Conservation (phyloP, 208 protist species). For the Leishmania lainsoni region DNA sequence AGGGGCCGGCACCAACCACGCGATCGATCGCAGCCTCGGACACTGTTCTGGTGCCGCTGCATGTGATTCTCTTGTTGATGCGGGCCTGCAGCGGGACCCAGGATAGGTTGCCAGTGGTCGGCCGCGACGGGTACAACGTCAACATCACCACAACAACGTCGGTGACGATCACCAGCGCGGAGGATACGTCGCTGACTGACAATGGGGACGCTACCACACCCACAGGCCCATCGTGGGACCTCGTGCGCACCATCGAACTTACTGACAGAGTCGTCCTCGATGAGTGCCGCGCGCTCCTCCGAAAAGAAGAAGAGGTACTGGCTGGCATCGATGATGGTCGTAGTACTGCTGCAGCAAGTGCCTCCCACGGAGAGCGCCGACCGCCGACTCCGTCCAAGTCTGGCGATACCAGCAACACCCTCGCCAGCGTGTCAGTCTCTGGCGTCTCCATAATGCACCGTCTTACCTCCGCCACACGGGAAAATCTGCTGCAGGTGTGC, state of each 20-base stretch:
- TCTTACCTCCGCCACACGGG: constrained; percentile 18
- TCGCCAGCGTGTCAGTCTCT: background rate
- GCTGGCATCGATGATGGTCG: background rate
- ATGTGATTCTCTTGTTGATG: constrained; percentile 69
- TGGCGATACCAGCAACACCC: background rate
- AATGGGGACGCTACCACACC: background rate
- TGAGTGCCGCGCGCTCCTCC: constrained; percentile 21
- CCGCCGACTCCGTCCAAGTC: no score
- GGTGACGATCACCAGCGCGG: no score
- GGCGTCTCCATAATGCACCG: constrained; percentile 19
- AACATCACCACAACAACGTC: no score
- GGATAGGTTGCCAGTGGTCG: background rate
- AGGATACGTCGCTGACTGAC: background rate
- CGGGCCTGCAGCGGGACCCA: constrained; percentile 38
- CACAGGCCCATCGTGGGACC: constrained; percentile 30
- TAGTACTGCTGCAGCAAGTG: background rate
- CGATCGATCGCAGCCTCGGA: constrained; percentile 10
- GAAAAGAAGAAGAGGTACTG: background rate
- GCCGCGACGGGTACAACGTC: background rate
- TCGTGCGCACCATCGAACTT: constrained; percentile 53
- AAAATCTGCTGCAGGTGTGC: constrained; percentile 38
- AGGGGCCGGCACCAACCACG: constrained; percentile 1
- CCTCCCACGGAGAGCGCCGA: background rate
- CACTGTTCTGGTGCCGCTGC: constrained; percentile 45
- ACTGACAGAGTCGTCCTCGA: constrained; percentile 37